Evolutionary conservation across 75 land plant genomes (phyloP).

Genomic region (Picea glauca): DNA sequence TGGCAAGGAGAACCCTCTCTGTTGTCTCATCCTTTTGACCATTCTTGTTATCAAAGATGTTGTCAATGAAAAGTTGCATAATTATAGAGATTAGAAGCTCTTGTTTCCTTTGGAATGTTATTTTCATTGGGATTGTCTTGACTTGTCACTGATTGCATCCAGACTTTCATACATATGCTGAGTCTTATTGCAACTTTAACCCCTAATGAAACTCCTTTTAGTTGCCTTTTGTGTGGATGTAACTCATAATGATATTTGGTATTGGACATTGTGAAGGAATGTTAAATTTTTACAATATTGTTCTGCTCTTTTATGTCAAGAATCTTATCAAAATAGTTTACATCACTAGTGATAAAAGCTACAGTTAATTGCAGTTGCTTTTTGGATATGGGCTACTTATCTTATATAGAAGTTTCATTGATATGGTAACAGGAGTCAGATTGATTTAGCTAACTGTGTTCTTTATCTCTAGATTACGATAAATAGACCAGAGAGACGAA

Average conservation of each 20-base stretch:
- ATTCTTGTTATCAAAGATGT: not conserved
- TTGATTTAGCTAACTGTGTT: not conserved
- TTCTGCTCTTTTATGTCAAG: not conserved
- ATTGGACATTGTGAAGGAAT: not conserved
- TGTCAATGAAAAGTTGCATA: not conserved
- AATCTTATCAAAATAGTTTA: too few species aligned
- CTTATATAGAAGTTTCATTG: not conserved
- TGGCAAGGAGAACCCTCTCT: too few species aligned
- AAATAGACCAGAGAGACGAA: constrained; percentile 85
- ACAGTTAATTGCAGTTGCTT: not conserved
- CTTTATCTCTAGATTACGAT: constrained; percentile 70
- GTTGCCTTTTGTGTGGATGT: too few species aligned
- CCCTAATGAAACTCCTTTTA: too few species aligned
- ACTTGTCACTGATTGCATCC: too few species aligned
- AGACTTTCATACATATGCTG: too few species aligned
- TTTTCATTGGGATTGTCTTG: too few species aligned
- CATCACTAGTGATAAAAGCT: not conserved
- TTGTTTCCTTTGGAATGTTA: too few species aligned
- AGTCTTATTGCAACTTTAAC: too few species aligned
- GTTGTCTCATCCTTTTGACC: constrained; percentile 1
- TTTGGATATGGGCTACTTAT: not conserved
- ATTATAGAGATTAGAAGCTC: not conserved
- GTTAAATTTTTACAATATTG: not conserved
- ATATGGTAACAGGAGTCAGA: not conserved
- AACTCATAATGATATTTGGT: not conserved